Conservation (phyloP, 2,329 filamentous ascomycete genomes). For the Mollisiaceae sp. region DNA sequence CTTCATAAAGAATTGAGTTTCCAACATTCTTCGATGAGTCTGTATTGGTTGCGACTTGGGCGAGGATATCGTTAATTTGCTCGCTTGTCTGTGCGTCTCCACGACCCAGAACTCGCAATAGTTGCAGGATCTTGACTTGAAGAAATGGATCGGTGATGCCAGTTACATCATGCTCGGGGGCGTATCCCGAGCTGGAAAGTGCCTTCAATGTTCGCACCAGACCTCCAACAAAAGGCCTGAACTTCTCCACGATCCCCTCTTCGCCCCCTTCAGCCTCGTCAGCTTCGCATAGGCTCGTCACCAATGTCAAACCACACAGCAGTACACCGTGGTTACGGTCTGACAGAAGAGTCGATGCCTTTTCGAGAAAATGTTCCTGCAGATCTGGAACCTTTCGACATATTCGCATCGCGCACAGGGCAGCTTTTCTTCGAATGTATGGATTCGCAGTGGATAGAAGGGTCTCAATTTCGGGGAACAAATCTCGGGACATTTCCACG, state of each 20-base stretch:
- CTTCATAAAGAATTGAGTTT: constrained; percentile 97
- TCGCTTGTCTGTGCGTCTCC: constrained; percentile 90
- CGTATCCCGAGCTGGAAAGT: constrained; percentile 92
- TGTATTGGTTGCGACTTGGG: constrained; percentile 96
- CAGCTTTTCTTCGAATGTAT: constrained; percentile 97
- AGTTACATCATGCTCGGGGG: constrained; percentile 96
- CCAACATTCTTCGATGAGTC: constrained; percentile 98
- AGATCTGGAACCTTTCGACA: constrained; percentile 97
- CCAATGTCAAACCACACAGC: constrained; percentile 88
- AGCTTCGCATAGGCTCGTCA: constrained; percentile 90
- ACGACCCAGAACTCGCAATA: constrained; percentile 84
- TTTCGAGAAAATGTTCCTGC: constrained; percentile 96
- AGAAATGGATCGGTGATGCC: constrained; percentile 98
- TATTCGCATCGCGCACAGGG: constrained; percentile 98
- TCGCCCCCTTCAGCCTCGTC: constrained; percentile 93
- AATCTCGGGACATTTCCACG: constrained; percentile 95
- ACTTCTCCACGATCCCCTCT: constrained; percentile 87
- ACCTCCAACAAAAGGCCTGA: constrained; percentile 81
- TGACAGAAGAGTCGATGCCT: constrained; percentile 83
- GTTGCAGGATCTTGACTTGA: constrained; percentile 91
- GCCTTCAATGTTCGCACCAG: constrained; percentile 91
- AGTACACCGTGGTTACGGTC: constrained; percentile 97
- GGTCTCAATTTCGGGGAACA: constrained; percentile 94
- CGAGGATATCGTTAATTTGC: constrained; percentile 97
- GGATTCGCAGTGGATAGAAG: constrained; percentile 92